Base-by-base conservation (phyloP, 2,329 filamentous ascomycete genomes). In the Escovopsis sp. region DNA sequence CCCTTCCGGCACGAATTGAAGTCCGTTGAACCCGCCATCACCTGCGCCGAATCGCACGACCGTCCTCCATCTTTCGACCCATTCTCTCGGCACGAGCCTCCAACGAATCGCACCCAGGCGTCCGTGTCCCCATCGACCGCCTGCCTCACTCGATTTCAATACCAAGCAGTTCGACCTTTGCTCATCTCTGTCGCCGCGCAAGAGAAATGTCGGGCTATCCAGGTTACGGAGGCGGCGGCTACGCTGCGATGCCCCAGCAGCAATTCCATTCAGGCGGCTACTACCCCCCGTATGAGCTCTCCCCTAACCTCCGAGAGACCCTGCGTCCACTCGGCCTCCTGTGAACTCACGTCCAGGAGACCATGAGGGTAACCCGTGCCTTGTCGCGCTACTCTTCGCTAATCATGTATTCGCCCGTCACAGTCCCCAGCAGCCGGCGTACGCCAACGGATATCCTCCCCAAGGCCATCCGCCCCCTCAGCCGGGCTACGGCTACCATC, bases 231-330 rank as follows among this genome's bases (percentile, higher is more conserved):
- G 41, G 44, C 16, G 41, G 44, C 27, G 42, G 41, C 32, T 43
- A 44, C 43, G 41, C 37, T 31, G 37, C 41, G 27, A 41, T 42
- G 13, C 43, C 41, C 27, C 44, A 45, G 39, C 44, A 36, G n/a
- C 39, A 45, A 30, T 41, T 43, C 31, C 42, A 69, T 47, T 59
- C 61, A 48, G 58, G 57, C 45, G 57, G 61, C 50, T 16, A 34
- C 24, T 70, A 70, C 54, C 72, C 73, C 51, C 67, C 70, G 67
- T 74, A 68, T 50, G 64, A 24, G 24, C 35, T 24, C 53, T 55
- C 58, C 40, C 51, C 52, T 45, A 53, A 55, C 46, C 52, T 55
- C 45, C 55, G 6, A 20, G 20, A 20, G 20, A 20, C 4, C 6
- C 20, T 20, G 20, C 20, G 20, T 20, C 20, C 20, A 20, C 20